phyloP scores from a whole-genome alignment of 495 filamentous ascomycete genomes.

The Aspergillus bertholletiae region DNA sequence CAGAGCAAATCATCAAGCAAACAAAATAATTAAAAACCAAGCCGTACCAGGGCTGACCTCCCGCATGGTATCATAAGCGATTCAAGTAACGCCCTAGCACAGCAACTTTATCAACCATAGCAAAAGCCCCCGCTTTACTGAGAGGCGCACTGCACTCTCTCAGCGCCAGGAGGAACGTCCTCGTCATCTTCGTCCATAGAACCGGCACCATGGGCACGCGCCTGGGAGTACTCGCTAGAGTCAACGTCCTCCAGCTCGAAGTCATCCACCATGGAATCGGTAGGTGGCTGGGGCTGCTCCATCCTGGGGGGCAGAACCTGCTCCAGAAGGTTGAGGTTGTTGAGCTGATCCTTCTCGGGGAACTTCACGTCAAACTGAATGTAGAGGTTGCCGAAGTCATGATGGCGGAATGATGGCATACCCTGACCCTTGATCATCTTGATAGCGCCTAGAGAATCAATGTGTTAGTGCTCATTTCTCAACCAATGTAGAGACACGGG shows the following conservation, averaged over 20 bases:
- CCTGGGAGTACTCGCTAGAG: conserved; percentile 57
- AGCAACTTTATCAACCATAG: conserved; percentile 13
- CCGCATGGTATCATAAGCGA: conserved; percentile 46
- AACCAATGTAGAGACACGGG: not conserved
- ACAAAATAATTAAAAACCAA: conserved; percentile 26
- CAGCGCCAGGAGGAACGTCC: conserved; percentile 70
- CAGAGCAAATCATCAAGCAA: conserved; percentile 29
- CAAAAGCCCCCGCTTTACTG: conserved; percentile 60
- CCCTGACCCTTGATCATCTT: conserved; percentile 96
- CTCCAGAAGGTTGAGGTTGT: conserved; percentile 63
- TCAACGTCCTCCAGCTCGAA: conserved; percentile 80
- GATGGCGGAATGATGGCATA: conserved; percentile 96
- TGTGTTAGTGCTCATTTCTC: conserved; percentile 14
- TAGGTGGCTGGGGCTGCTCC: conserved; percentile 57
- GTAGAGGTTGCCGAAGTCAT: conserved; percentile 95
- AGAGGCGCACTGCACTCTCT: conserved; percentile 95
- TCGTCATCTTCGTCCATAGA: conserved; percentile 86
- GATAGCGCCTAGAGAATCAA: conserved; percentile 61
- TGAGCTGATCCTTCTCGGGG: conserved; percentile 58
- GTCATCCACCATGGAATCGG: conserved; percentile 88
- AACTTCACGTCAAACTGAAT: conserved; percentile 98
- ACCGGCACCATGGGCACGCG: conserved; percentile 64
- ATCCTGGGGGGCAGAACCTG: conserved; percentile 72
- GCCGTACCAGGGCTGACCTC: conserved; percentile 19
- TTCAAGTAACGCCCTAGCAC: conserved; percentile 31